Percentiles rank a stretch among this genome's conserved stretches.
phyloP scores from a whole-genome alignment of 257 asterid species.

The Henckelia pumila region DNA sequence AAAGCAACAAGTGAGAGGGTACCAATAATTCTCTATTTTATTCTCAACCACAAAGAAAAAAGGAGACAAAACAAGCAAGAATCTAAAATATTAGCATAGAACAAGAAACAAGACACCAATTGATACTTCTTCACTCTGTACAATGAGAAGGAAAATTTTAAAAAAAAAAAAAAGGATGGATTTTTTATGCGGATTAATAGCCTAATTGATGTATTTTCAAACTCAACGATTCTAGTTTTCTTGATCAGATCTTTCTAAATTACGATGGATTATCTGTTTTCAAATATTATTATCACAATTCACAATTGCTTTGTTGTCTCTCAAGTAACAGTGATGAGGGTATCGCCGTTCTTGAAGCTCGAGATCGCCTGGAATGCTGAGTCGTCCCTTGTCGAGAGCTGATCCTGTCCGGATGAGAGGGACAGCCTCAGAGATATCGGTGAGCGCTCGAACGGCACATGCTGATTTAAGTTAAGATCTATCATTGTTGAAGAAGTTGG shows the following conservation, averaged over 20 bases:
- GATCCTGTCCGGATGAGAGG: conserved; percentile 51
- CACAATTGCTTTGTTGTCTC: not conserved
- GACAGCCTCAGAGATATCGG: conserved; percentile 61
- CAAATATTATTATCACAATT: conserved; percentile 24
- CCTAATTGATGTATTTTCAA: conserved; percentile 33
- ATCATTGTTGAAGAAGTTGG: conserved; percentile 33
- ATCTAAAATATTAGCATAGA: conserved; percentile 34
- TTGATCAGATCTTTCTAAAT: conserved; percentile 32
- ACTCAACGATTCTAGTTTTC: conserved; percentile 6
- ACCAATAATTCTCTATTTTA: conserved; percentile 28
- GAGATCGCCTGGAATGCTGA: conserved; percentile 33
- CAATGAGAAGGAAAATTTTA: conserved; percentile 41
- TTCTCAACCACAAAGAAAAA: conserved; percentile 27
- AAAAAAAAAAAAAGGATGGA: conserved; percentile 25
- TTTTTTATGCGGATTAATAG: conserved; percentile 30
- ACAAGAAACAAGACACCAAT: conserved; percentile 46
- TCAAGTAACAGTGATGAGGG: conserved; percentile 52
- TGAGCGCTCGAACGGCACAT: conserved; percentile 36
- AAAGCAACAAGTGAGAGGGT: conserved; percentile 27
- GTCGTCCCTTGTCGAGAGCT: conserved; percentile 35
- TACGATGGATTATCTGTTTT: conserved; percentile 22
- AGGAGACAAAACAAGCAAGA: conserved; percentile 30
- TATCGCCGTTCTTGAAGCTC: conserved; percentile 48
- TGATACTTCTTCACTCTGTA: conserved; percentile 54
- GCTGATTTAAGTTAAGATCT: conserved; percentile 47